Base-by-base conservation (phyloP, 371 early-diverging fungal species). In the Rhizopus sp. region DNA sequence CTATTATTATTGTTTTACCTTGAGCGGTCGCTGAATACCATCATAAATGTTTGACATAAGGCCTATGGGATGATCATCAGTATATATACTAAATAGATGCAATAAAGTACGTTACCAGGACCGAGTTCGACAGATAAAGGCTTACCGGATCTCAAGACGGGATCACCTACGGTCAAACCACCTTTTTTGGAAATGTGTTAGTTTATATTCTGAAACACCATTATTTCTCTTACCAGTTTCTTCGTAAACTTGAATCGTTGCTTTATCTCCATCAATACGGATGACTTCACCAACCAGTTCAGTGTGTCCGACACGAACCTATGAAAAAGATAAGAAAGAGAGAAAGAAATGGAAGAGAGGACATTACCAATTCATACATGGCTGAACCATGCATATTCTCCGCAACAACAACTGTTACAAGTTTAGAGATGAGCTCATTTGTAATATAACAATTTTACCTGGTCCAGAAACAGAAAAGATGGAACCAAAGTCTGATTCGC, bases 171-270 rank as follows among this genome's bases (percentile, higher is more conserved):
- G 32, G 95, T 96, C 57, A 99, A 80, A 69, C 99, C 99, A 53
- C 97, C 96, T 93, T 61, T 13, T 16, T 5, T 32, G 54, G 49
- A 29, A 59, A 52, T 23, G n/a, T 52, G 42, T 59, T 61, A 15
- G 49, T 33, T 50, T 37, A 23, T 33, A 29, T 55, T 40, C 44
- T 57, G 61, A 57, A 56, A 66, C 49, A 52, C 30, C 29, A n/a
- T 46, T 29, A 29, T 46, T 46, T 23, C 7, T 46, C 74, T 60
- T 81, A 91, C 95, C 88, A 53, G 99, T 99, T 80, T 99, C 99
- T 75, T 99, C 99, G 86, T 99, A 99, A 17, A 99, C 99, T 80
- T 99, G 99, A 62, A 99, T 94, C 32, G 99, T 99, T 15, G 96
- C 94, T 80, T 96, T 98, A 77, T 99, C 98, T 57, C 92, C 92